phyloP scores from a whole-genome alignment of 257 asterid genomes.

The Capsicum pubescens region DNA sequence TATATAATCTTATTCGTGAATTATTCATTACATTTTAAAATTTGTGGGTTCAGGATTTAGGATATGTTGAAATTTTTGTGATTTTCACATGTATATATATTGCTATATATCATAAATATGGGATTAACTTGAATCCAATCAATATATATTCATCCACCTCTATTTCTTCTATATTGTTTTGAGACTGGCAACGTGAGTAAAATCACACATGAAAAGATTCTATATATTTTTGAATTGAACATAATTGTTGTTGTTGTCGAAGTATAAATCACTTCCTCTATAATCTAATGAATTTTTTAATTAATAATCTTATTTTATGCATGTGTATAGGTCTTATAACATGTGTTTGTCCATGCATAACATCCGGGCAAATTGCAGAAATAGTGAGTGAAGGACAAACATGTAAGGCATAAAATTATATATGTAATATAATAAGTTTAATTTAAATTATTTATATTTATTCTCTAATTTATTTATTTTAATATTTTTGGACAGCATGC shows the following conservation, averaged over 20 bases:
- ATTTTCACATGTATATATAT: neutral
- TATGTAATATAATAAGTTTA: neutral
- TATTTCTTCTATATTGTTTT: neutral
- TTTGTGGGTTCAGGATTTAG: neutral
- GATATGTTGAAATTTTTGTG: neutral
- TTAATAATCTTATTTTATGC: neutral
- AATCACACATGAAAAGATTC: neutral
- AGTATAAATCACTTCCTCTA: neutral
- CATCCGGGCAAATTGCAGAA: conserved; percentile 40
- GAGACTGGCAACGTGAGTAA: neutral
- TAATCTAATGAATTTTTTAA: neutral
- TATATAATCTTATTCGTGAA: too few species aligned
- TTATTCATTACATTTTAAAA: too few species aligned
- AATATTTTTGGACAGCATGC: conserved; percentile 30
- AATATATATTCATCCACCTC: too few species aligned
- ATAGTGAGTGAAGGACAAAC: conserved; percentile 43
- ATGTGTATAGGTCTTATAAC: conserved; percentile 34
- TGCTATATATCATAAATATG: neutral
- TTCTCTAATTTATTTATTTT: neutral
- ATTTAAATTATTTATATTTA: neutral
- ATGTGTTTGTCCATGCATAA: conserved; percentile 39
- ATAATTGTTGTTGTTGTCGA: neutral
- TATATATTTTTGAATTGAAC: neutral
- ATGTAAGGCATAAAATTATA: conserved; percentile 31
- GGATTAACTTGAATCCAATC: too few species aligned